A percentile compares a stretch with the other conserved stretches of the same genome.
Evolutionary conservation across 1,284 basidiomycete species (phyloP).

Genomic region (Ceratobasidium sp.): DNA sequence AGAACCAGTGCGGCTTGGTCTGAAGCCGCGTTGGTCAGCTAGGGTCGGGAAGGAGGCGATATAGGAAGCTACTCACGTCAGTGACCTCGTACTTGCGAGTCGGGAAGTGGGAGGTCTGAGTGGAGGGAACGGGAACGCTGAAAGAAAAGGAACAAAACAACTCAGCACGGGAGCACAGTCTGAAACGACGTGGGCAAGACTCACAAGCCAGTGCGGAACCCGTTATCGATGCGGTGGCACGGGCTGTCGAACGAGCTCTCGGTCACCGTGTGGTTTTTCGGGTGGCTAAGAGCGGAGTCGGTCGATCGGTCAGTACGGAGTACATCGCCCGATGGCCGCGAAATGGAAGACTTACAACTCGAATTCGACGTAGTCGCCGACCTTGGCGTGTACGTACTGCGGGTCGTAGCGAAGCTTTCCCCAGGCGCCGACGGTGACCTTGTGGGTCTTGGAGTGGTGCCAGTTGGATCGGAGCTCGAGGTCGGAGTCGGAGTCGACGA

Average conservation of each 20-base stretch:
- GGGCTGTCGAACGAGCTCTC: conserved; percentile 7
- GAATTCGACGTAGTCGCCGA: conserved; percentile 6
- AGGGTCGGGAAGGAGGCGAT: not conserved
- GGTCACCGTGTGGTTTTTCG: conserved; percentile 14
- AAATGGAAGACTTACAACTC: not conserved
- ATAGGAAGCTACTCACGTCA: conserved; percentile 5
- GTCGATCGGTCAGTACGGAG: not conserved
- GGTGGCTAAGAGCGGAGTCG: not conserved
- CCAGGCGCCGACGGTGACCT: conserved; percentile 10
- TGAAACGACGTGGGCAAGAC: not conserved
- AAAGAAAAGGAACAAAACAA: too few relatives aligned
- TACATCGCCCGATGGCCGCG: too few relatives aligned
- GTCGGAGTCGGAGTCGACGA: not conserved
- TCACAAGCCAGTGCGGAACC: conserved; percentile 24
- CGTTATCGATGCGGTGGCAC: not conserved
- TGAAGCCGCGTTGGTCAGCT: not conserved
- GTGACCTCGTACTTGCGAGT: conserved; percentile 21
- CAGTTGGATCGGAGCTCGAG: conserved; percentile 18
- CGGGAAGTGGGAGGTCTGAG: conserved; percentile 21
- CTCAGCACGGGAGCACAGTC: not conserved
- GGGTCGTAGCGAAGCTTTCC: conserved; percentile 15
- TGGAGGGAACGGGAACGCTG: conserved; percentile 1
- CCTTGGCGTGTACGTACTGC: conserved; percentile 6
- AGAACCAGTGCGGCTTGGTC: conserved; percentile 32
- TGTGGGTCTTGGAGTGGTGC: conserved; percentile 17